Evolutionary conservation across 208 protist genomes (phyloP), one percentile per base, ranked within the genome.

Genomic region (Wallacemonas rigidus): DNA sequence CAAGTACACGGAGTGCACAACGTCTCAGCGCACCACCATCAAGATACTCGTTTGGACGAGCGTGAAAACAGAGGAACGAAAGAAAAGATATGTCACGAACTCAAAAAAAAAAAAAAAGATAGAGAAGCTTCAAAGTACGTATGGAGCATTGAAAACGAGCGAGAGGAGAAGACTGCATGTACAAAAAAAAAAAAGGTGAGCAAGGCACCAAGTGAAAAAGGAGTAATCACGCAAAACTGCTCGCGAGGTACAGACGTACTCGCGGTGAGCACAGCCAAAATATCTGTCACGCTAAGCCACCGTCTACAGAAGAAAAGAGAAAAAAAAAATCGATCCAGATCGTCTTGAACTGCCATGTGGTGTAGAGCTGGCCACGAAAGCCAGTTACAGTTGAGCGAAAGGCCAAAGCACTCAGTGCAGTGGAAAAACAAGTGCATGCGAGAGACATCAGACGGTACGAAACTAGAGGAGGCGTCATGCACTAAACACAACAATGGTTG

Each of bases 51-150:
- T 8, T 36, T 6, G 14, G 26, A 5, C 11, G 9, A 58, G 6
- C 14, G 45, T 50, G 45, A 50, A 50, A 6, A 58, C 53, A 36
- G 53, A 58, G 53, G 26, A n/a, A 26, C 1, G 53, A n/a, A n/a
- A 58, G 53, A 36, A 38, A 7, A 58, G n/a, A 78, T n/a, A 65
- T 82, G 62, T 48, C 71, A 82, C 11, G 69, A 72, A 54, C 67
- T 74, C 50, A 64, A 72, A 26, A 44, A 74, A 53, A 39, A 51
- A 71, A 58, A 51, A 11, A 36, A 41, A n/a, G 9, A 26, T 26
- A 4, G 58, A 43, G 26, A 43, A 5, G 51, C 9, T 9, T 53
- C n/a, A 26, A 62, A 43, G 26, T 36, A 62, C 7, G 43, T 4
- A 41, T 17, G 38, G 14, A 8, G 36, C n/a, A 15, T 43, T 36